These are phyloP conservation scores for Somion occarium DNA, from an alignment of 1,284 basidiomycete genomes.

Conservation along the genomic window DNA sequence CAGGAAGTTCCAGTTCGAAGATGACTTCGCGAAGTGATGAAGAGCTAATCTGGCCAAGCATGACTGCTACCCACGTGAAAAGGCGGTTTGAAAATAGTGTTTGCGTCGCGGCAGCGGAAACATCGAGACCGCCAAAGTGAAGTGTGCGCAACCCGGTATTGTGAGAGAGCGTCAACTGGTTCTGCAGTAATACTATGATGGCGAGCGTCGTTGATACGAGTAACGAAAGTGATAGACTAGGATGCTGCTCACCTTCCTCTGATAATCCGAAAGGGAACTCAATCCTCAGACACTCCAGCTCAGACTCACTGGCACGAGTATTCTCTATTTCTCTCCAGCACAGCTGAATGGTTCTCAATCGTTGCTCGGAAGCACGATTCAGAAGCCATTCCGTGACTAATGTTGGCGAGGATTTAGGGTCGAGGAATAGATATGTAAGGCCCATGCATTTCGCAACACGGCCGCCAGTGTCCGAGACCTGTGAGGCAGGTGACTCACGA, in stretches of 20 bases:
- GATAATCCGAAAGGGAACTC: slow-evolving; percentile 26
- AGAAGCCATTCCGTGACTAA: slow-evolving; percentile 29
- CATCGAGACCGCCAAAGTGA: slow-evolving; percentile 26
- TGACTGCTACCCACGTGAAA: slow-evolving; percentile 17
- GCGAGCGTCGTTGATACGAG: not conserved
- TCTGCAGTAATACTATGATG: slow-evolving; percentile 17
- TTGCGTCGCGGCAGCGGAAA: slow-evolving; percentile 17
- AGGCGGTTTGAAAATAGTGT: slow-evolving; percentile 19
- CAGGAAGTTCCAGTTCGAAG: slow-evolving; percentile 25
- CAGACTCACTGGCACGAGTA: slow-evolving; percentile 24
- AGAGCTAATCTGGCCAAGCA: slow-evolving; percentile 15
- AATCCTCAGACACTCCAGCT: slow-evolving; percentile 25
- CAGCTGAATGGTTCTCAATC: slow-evolving; percentile 26
- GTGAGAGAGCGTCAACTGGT: slow-evolving; percentile 25
- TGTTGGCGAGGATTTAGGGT: slow-evolving; percentile 27
- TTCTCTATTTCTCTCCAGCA: slow-evolving; percentile 29
- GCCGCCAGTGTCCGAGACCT: not conserved
- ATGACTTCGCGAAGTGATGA: slow-evolving; percentile 14
- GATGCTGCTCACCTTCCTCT: slow-evolving; percentile 18
- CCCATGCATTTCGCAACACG: slow-evolving; percentile 18
- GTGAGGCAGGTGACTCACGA: slow-evolving; percentile 15
- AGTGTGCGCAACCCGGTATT: slow-evolving; percentile 27
- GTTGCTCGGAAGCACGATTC: slow-evolving; percentile 23
- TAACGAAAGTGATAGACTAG: not conserved
- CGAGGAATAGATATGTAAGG: slow-evolving; percentile 27